These are phyloP conservation scores for Monilinia aucupariae DNA, from an alignment of 2,329 filamentous ascomycete genomes.

Conservation along the genomic window DNA sequence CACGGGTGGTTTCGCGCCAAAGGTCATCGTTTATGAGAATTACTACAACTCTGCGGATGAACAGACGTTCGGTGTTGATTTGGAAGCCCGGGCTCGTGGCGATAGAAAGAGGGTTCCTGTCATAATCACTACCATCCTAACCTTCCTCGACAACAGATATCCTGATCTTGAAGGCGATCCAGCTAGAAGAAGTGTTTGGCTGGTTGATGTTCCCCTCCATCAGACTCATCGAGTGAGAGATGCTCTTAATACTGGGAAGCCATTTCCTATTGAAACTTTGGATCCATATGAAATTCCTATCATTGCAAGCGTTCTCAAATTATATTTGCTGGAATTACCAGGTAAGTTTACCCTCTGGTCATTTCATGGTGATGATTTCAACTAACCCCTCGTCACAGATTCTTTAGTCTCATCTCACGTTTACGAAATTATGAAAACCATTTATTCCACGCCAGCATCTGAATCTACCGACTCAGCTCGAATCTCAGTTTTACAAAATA, in stretches of 20 bases:
- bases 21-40: constrained; percentile 91
- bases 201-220: constrained; percentile 80
- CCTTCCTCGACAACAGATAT: constrained; percentile 93
- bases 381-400: constrained; percentile 49
- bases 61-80: constrained; percentile 94
- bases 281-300: constrained; percentile 90
- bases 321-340: constrained; percentile 91
- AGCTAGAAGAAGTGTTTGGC: constrained; percentile 85
- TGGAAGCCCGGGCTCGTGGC: constrained; percentile 88
- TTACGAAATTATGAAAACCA: constrained; percentile 97
- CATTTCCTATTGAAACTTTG: constrained; percentile 68
- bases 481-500: constrained; percentile 88
- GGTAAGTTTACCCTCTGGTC: constrained; percentile 52
- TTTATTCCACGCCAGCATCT: constrained; percentile 77
- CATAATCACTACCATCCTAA: constrained; percentile 86
- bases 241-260: constrained; percentile 81
- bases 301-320: constrained; percentile 84
- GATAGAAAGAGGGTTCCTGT: constrained; percentile 94
- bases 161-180: constrained; percentile 96
- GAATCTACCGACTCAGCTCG: constrained; percentile 74
- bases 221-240: constrained; percentile 80
- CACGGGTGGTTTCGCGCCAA: constrained; percentile 86
- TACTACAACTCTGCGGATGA: constrained; percentile 98
- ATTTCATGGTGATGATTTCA: not conserved
- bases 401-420: constrained; percentile 98